phyloP scores from a whole-genome alignment of 495 filamentous ascomycete genomes.

The Penicillium arizonense region DNA sequence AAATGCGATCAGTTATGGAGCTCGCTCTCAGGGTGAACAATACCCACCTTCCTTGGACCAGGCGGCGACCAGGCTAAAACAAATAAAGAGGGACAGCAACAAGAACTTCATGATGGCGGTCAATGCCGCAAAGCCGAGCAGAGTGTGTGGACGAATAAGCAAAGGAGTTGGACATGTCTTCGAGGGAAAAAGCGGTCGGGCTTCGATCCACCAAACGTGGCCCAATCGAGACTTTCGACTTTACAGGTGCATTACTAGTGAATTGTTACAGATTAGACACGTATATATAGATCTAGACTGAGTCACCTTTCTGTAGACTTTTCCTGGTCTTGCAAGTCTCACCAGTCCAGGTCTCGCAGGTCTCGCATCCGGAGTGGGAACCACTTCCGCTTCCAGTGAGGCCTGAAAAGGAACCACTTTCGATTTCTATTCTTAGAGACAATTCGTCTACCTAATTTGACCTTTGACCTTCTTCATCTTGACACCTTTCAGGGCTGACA shows the following conservation, averaged over 20 bases:
- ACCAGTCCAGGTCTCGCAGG: too few relatives aligned
- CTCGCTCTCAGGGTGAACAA: not conserved
- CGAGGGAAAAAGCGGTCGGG: slow-evolving; percentile 20
- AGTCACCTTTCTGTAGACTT: not conserved
- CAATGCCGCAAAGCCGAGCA: slow-evolving; percentile 24
- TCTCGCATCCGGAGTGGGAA: not conserved
- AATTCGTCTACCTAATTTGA: not conserved
- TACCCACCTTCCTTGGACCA: slow-evolving; percentile 82
- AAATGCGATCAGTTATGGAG: slow-evolving; percentile 10
- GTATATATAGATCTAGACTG: not conserved
- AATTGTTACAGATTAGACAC: not conserved
- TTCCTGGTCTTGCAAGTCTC: not conserved
- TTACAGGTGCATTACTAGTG: too few relatives aligned
- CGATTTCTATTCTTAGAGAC: slow-evolving; percentile 2
- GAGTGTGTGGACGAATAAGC: slow-evolving; percentile 3
- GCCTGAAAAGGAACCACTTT: not conserved
- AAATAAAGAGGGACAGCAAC: slow-evolving; percentile 32
- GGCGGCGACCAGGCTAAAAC: slow-evolving; percentile 61
- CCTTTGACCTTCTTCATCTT: too few relatives aligned
- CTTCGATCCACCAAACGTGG: slow-evolving; percentile 18
- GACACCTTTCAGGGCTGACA: not conserved
- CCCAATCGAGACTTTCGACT: slow-evolving; percentile 13
- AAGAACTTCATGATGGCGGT: slow-evolving; percentile 39
- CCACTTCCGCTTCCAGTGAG: not conserved
- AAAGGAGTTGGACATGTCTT: slow-evolving; percentile 2